Evolutionary conservation across 768 basidiomycete species (phyloP), one percentile per base, ranked within the genome.

Genomic region (Tricholoma furcatifolium): DNA sequence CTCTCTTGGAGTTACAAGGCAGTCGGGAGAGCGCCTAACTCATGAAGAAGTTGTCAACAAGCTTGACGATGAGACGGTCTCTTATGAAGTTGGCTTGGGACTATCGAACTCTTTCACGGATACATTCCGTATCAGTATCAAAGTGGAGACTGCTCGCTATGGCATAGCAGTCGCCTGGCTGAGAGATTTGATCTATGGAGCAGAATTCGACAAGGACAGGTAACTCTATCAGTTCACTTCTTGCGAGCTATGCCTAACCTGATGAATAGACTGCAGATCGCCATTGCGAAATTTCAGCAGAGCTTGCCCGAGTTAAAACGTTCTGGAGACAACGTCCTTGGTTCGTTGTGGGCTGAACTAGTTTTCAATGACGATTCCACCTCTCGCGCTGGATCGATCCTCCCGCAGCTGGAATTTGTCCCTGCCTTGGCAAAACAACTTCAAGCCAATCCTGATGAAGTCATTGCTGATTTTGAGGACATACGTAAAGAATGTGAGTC

Each of bases 1-100:
- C 69, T 85, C 91, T 12, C 76, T 98, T 0, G 93, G 95, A 2
- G 79, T 99, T 31, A 81, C 73, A 43, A 77, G 86, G 30, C 74
- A 81, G 36, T 78, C 78, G 48, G 96, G 95, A 2, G 80, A 85
- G 56, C 70, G 71, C 35, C 71, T 98, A 41, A 74, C 79, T 9
- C 91, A 94, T 57, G 97, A 98, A 69, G 84, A 95, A 50, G 97
- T 98, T 23, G 80, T 98, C 55, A 87, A 95, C 68, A 82, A 83
- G 56, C 82, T 99, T 2, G 93, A 97, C 62, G 80, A 93, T 66
- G 88, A 91, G 59, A 98, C 97, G 0, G 92, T 98, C 21, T 83
- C 82, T 2, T 97, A 98, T 65, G 87, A 88, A 50, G 80, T 80
- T 51, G 77, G 76, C 21, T 75, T 91, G 7, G 92, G 92, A 12